phyloP scores from a whole-genome alignment of 1,284 basidiomycete genomes.

The Chalciporus sp. region DNA sequence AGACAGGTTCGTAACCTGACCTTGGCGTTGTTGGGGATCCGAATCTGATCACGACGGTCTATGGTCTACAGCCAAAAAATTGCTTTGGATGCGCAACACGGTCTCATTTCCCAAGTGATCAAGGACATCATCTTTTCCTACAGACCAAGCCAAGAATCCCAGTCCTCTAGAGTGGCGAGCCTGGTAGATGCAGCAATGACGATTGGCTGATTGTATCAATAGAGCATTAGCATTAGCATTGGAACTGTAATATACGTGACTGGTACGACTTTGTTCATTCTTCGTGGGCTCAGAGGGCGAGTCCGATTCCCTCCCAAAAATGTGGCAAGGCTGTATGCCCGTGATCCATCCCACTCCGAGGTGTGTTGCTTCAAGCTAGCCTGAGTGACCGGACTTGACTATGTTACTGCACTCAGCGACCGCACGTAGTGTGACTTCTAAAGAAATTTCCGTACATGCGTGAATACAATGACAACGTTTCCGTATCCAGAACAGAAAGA shows the following conservation, averaged over 20 bases:
- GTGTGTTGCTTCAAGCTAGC: no score
- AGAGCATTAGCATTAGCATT: background rate
- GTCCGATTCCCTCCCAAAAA: background rate
- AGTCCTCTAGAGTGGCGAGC: constrained; percentile 31
- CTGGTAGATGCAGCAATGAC: constrained; percentile 44
- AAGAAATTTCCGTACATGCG: no score
- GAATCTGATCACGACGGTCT: background rate
- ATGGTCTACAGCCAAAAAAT: constrained; percentile 70
- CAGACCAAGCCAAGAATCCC: constrained; percentile 45
- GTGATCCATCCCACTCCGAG: background rate
- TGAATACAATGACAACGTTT: no score
- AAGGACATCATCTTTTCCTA: constrained; percentile 85
- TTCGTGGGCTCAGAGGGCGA: background rate
- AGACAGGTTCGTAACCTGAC: constrained; percentile 64
- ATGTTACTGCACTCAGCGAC: no score
- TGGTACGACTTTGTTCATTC: background rate
- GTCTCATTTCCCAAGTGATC: constrained; percentile 85
- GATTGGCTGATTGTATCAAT: constrained; percentile 25
- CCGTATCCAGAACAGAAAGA: background rate
- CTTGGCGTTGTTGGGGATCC: background rate
- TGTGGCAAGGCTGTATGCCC: background rate
- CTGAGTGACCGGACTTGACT: no score
- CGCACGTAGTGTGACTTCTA: no score
- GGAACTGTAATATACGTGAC: constrained; percentile 1
- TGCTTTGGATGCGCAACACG: constrained; percentile 87